These are phyloP conservation scores for Harringtonia aguacate DNA, from an alignment of 2,329 filamentous ascomycete genomes.

Conservation along the genomic window DNA sequence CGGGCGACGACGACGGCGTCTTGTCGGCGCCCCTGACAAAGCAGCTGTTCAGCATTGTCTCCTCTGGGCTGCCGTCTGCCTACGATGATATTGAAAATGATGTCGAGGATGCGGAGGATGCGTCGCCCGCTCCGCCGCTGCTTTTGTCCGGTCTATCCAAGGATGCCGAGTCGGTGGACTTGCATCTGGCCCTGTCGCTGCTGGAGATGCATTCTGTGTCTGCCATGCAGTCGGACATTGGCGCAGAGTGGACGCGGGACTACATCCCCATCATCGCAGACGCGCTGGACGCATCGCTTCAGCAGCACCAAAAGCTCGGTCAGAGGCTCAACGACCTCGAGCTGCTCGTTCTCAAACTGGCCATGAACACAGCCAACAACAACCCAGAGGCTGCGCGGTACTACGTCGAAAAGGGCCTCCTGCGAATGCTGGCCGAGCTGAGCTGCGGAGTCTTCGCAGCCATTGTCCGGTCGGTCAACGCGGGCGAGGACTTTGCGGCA, in stretches of 20 bases:
- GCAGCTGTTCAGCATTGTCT: conserved; percentile 35
- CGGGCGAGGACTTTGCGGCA: conserved; percentile 35
- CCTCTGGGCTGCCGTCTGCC: conserved; percentile 17
- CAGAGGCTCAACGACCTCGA: conserved; percentile 24
- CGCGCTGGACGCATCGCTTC: conserved; percentile 27
- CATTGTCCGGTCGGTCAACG: conserved; percentile 33
- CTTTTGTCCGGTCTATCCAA: conserved; percentile 17
- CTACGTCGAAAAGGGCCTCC: conserved; percentile 52
- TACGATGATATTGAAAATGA: conserved; percentile 20
- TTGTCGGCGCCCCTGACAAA: conserved; percentile 37
- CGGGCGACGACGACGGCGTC: conserved; percentile 26
- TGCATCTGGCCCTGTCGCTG: conserved; percentile 33
- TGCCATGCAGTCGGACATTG: conserved; percentile 31
- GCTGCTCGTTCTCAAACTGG: conserved; percentile 52
- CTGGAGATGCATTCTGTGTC: conserved; percentile 43
- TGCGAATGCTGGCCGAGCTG: conserved; percentile 34
- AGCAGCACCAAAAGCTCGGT: conserved; percentile 18
- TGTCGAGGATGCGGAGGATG: conserved; percentile 8
- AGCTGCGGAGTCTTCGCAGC: conserved; percentile 41
- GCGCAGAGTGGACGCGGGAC: conserved; percentile 33
- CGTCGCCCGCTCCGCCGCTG: background rate
- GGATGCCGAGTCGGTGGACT: conserved; percentile 24
- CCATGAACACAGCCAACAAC: conserved; percentile 80
- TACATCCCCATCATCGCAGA: conserved; percentile 41
- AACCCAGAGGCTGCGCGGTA: conserved; percentile 56